phyloP scores from a whole-genome alignment of 2,329 filamentous ascomycete species.

The Aspergillus sp. region DNA sequence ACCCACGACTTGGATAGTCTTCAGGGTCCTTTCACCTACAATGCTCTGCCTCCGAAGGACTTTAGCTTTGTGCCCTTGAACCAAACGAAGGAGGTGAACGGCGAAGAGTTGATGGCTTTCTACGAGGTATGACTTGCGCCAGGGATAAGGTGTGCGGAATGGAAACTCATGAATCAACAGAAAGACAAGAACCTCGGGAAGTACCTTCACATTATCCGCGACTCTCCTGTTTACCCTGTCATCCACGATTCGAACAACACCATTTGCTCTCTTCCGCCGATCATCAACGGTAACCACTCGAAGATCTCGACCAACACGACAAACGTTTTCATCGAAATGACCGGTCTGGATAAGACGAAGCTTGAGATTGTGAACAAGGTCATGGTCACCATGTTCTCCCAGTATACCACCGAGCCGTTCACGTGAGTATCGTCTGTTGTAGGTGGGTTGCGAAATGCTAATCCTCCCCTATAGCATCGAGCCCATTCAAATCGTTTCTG shows the following conservation, averaged over 20 bases:
- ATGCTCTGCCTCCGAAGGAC: conserved; percentile 82
- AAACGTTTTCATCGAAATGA: conserved; percentile 96
- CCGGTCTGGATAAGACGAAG: conserved; percentile 92
- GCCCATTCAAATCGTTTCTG: conserved; percentile 83
- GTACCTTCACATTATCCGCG: conserved; percentile 89
- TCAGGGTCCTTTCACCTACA: conserved; percentile 92
- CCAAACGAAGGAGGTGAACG: conserved; percentile 82
- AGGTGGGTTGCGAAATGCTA: conserved; percentile 1
- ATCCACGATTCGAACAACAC: conserved; percentile 83
- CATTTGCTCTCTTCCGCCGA: conserved; percentile 90
- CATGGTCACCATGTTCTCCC: conserved; percentile 94
- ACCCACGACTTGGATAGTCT: conserved; percentile 94
- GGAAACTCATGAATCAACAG: conserved; percentile 35
- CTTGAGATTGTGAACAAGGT: conserved; percentile 93
- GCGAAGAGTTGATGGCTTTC: conserved; percentile 82
- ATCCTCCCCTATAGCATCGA: conserved; percentile 54
- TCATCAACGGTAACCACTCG: conserved; percentile 95
- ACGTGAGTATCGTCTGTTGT: conserved; percentile 44
- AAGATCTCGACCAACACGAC: conserved; percentile 89
- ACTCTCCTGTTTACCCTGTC: conserved; percentile 89
- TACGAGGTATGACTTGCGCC: conserved; percentile 55
- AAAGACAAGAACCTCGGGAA: conserved; percentile 86
- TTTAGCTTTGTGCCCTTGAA: conserved; percentile 89
- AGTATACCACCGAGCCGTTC: conserved; percentile 81
- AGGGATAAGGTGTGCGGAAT: background rate